Evolutionary conservation across 208 protist species (phyloP).

Genomic region (Phytomonas sp.): DNA sequence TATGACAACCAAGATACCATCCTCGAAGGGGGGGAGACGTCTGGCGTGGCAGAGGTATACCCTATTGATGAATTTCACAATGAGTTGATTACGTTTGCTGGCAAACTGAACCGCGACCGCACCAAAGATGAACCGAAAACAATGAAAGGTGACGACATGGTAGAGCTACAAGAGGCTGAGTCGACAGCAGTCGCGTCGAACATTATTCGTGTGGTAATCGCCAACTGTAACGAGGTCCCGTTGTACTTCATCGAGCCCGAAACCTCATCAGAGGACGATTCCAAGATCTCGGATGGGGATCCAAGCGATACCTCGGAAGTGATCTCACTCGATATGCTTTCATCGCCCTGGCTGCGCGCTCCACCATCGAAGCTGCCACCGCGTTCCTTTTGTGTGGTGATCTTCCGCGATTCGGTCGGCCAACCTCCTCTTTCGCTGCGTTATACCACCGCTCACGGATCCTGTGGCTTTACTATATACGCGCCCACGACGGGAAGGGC

Average conservation of each 20-base stretch:
- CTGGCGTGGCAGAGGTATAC: conserved; percentile 17
- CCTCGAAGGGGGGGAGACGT: conserved; percentile 7
- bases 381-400: conserved; percentile 22
- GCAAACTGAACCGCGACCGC: conserved; percentile 8
- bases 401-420: neutral
- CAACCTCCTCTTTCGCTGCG: neutral
- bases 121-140: neutral
- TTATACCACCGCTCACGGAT: neutral
- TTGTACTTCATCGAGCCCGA: conserved; percentile 31
- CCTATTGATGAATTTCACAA: conserved; percentile 23
- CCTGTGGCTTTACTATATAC: neutral
- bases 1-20: neutral
- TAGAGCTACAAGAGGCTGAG: neutral
- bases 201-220: conserved; percentile 21
- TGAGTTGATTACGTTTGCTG: conserved; percentile 13
- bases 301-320: conserved; percentile 1
- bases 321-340: neutral
- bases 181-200: neutral
- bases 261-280: neutral
- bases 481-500: neutral
- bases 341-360: conserved; percentile 28
- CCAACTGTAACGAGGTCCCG: conserved; percentile 32
- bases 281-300: neutral
- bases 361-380: conserved; percentile 42
- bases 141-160: neutral